Conservation (phyloP, 495 filamentous ascomycete genomes). For the Hypoxylon crocopeplum region DNA sequence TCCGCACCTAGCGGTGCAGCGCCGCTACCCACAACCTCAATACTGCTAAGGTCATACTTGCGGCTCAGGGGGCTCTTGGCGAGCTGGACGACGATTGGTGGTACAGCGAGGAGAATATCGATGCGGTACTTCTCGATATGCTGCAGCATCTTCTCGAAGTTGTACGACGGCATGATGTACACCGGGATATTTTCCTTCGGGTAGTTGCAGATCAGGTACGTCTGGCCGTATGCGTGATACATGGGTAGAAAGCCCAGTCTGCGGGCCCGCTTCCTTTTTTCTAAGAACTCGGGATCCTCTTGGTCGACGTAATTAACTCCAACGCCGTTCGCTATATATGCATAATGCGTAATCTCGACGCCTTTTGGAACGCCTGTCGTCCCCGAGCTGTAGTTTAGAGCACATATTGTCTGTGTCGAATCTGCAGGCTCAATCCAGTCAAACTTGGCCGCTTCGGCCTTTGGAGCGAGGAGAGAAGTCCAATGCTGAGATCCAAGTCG, state of each 20-base stretch:
- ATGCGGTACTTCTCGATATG: conserved; percentile 73
- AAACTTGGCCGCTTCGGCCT: conserved; percentile 52
- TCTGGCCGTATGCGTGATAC: conserved; percentile 72
- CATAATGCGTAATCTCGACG: conserved; percentile 77
- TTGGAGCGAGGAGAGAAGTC: conserved; percentile 50
- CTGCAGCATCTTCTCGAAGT: conserved; percentile 73
- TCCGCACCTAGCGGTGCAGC: conserved; percentile 71
- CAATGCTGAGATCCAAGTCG: conserved; percentile 48
- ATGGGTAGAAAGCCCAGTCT: conserved; percentile 69
- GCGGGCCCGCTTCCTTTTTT: conserved; percentile 37
- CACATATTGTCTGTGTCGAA: conserved; percentile 46
- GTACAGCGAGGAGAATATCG: conserved; percentile 64
- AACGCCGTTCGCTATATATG: conserved; percentile 72
- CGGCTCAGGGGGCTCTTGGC: conserved; percentile 71
- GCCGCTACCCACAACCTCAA: conserved; percentile 65
- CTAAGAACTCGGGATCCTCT: conserved; percentile 52
- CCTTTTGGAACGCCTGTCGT: conserved; percentile 88
- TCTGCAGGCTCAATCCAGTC: conserved; percentile 49
- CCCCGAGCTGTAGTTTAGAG: conserved; percentile 76
- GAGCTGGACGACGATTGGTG: conserved; percentile 75
- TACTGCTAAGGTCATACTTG: conserved; percentile 71
- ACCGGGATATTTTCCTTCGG: conserved; percentile 54
- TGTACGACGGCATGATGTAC: conserved; percentile 77
- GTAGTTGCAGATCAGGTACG: conserved; percentile 49
- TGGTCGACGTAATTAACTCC: conserved; percentile 57